Base-by-base conservation (phyloP, 441 rosid genomes). In the Syzygium malaccense region DNA sequence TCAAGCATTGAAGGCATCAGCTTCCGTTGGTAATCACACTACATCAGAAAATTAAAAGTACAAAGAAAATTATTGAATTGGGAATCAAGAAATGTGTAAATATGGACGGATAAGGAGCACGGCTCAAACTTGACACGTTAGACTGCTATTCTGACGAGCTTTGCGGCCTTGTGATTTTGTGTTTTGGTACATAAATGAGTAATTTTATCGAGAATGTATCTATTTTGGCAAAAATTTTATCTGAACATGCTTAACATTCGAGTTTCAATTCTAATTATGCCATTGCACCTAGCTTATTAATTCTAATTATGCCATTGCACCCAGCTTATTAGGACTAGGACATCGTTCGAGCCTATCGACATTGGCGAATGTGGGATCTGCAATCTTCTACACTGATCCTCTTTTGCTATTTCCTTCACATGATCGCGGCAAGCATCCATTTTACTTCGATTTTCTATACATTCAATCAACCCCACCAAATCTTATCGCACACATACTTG, bases 71-170 rank as follows among this genome's bases (percentile, higher is more conserved):
- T 66, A 32, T 5, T 17, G 1, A 32, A 32, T 66, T 18, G 25
- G 0, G 25, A 18, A 66, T 18, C 37, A 2, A 66, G 78, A 32
- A 32, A 66, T 32, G 25, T 32, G 7, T 18, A 32, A 32, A 8
- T 66, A 66, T 18, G 45, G 1, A 32, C 8, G 26, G 14, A 66
- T 66, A 1, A 32, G 3, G 7, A 17, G 23, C 37, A 7, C 1
- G 5, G 8, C 15, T 64, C 3, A 0, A 15, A 37, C 14, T 60
- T 28, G 18, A n/a, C 37, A 2, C 1, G 8, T 66, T 8, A 66
- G 7, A 18, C 5, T 0, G 4, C 45, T 32, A 30, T 7, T 0
- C 5, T 4, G 3, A 15, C 3, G 17, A 19, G 8, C 10, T 64
- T 64, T 64, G 20, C 0, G 12, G 33, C 20, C 5, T 32, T 1